Percentiles rank a stretch among this genome's conserved stretches.
phyloP scores from a whole-genome alignment of 768 basidiomycete species.

The Leccinum aurantiacum region DNA sequence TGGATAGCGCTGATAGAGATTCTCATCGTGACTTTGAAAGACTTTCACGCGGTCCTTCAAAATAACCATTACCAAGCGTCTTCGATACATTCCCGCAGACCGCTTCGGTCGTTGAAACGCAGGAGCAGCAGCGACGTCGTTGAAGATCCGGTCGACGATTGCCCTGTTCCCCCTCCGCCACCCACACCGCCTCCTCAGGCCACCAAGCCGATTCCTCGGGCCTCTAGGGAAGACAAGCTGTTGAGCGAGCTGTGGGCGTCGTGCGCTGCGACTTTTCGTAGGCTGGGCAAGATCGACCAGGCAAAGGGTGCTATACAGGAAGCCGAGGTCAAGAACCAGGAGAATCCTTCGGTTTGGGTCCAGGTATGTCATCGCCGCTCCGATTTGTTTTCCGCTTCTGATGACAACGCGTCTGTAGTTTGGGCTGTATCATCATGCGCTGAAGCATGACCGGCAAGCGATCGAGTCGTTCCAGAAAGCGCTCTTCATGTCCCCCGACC shows the following conservation, averaged over 20 bases:
- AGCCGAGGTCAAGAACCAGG: slow-evolving; percentile 85
- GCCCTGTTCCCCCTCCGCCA: slow-evolving; percentile 36
- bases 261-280: slow-evolving; percentile 90
- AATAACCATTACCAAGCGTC: slow-evolving; percentile 69
- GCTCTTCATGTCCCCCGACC: slow-evolving; percentile 79
- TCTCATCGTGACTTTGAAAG: slow-evolving; percentile 35
- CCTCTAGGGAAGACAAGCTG: slow-evolving; percentile 61
- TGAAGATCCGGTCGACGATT: slow-evolving; percentile 34
- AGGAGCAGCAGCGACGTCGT: slow-evolving; percentile 34
- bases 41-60: slow-evolving; percentile 66
- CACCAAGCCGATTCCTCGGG: slow-evolving; percentile 34
- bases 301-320: slow-evolving; percentile 91
- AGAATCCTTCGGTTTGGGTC: slow-evolving; percentile 90
- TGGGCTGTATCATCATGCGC: slow-evolving; percentile 67
- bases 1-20: background rate
- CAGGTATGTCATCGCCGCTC: slow-evolving; percentile 57
- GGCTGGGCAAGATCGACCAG: slow-evolving; percentile 88
- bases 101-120: slow-evolving; percentile 50
- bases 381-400: background rate
- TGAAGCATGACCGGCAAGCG: slow-evolving; percentile 60
- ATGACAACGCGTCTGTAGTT: slow-evolving; percentile 45
- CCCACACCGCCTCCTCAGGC: slow-evolving; percentile 37
- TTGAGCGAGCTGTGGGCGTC: slow-evolving; percentile 90
- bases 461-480: slow-evolving; percentile 83
- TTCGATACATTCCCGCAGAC: slow-evolving; percentile 80